Conservation (phyloP, 257 asterid species). For the Solanum peruvianum region DNA sequence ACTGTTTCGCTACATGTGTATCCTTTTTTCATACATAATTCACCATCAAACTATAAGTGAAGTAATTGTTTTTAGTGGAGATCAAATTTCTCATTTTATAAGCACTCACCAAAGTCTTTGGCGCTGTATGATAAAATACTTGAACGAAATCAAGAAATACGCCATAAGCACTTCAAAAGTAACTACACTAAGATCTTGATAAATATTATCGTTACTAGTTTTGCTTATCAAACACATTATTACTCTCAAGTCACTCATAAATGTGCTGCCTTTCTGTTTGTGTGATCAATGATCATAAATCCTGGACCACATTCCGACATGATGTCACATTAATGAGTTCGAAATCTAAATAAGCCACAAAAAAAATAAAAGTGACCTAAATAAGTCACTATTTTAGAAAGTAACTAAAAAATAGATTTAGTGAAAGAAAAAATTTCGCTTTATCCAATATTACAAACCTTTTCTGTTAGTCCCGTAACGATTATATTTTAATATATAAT, state of each 20-base stretch:
- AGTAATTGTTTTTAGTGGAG: neutral
- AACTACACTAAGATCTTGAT: neutral
- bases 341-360: too few species aligned
- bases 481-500: too few species aligned
- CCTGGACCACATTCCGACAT: neutral
- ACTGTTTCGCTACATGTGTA: neutral
- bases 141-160: neutral
- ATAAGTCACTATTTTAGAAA: too few species aligned
- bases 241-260: neutral
- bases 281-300: neutral
- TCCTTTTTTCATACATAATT: too few species aligned
- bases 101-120: neutral
- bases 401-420: too few species aligned
- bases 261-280: neutral
- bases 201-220: neutral
- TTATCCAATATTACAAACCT: too few species aligned
- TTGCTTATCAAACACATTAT: neutral
- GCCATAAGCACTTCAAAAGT: neutral
- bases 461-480: too few species aligned
- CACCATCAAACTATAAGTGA: neutral
- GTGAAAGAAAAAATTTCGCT: too few species aligned
- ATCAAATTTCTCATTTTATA: neutral
- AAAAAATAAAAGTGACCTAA: too few species aligned
- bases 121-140: neutral
- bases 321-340: neutral